A percentile compares a stretch with the other conserved stretches of the same genome.
Evolutionary conservation across 768 basidiomycete genomes (phyloP).

Genomic region (Sarcodon aspratus): DNA sequence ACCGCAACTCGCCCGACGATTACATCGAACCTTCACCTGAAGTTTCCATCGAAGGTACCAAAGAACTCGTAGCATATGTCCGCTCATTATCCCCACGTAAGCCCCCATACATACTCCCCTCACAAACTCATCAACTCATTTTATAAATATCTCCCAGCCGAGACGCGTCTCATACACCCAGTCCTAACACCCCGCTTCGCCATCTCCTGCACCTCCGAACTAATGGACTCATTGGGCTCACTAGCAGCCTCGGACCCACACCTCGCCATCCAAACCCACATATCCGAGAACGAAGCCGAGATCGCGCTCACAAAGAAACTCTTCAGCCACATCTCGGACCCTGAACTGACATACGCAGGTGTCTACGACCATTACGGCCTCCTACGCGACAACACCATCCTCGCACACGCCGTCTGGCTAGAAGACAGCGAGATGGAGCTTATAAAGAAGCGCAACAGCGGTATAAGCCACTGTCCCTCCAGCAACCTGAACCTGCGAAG

Average conservation of each 20-base stretch:
- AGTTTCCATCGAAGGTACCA: slow-evolving; percentile 51
- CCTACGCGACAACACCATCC: slow-evolving; percentile 67
- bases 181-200: slow-evolving; percentile 96
- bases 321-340: slow-evolving; percentile 34
- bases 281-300: slow-evolving; percentile 76
- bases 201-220: slow-evolving; percentile 69
- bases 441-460: slow-evolving; percentile 52
- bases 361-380: slow-evolving; percentile 77
- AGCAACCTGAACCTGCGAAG: slow-evolving; percentile 89
- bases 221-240: slow-evolving; percentile 49
- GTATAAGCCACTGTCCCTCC: slow-evolving; percentile 88
- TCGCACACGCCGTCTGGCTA: slow-evolving; percentile 83
- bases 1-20: slow-evolving; percentile 54
- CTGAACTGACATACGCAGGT: slow-evolving; percentile 47
- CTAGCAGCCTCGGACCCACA: slow-evolving; percentile 47
- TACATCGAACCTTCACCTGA: slow-evolving; percentile 58
- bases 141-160: slow-evolving; percentile 7
- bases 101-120: neutral
- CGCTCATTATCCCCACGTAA: slow-evolving; percentile 30
- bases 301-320: slow-evolving; percentile 50
- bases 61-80: slow-evolving; percentile 58
- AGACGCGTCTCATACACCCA: slow-evolving; percentile 65
- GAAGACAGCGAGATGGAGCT: slow-evolving; percentile 62
- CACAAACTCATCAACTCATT: slow-evolving; percentile 4
- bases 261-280: slow-evolving; percentile 85